Conservation (phyloP, 2,329 filamentous ascomycete genomes). For the Monilinia aucupariae region DNA sequence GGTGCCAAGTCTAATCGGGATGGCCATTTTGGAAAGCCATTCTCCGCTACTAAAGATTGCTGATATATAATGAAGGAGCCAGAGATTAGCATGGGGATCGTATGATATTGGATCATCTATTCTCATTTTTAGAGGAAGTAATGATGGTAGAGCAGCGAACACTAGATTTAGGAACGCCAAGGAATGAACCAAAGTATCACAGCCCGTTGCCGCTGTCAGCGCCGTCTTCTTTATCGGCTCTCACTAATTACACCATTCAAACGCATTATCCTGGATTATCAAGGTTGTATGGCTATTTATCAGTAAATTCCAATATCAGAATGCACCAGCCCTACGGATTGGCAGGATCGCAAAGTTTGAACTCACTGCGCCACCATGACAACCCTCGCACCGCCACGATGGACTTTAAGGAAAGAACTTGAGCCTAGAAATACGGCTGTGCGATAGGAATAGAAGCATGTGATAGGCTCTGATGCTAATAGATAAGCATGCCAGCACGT, state of each 20-base stretch:
- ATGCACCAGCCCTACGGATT: constrained; percentile 1
- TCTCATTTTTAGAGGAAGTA: background rate
- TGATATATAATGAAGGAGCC: background rate
- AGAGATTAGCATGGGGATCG: background rate
- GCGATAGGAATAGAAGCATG: background rate
- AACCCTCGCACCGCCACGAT: constrained; percentile 4
- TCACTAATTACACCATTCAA: background rate
- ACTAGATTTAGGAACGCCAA: background rate
- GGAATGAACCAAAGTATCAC: background rate
- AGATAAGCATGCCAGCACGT: background rate
- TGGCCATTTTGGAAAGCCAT: background rate
- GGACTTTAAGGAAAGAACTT: constrained; percentile 5
- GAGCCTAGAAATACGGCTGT: background rate
- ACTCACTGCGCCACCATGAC: constrained; percentile 12
- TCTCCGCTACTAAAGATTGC: background rate
- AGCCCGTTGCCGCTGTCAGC: background rate
- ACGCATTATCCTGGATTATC: background rate
- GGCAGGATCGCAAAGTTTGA: constrained; percentile 6
- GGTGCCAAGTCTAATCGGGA: background rate
- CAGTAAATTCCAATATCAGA: background rate
- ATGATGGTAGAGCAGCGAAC: background rate
- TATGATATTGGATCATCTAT: background rate
- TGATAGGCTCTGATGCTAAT: background rate
- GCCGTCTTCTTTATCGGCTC: background rate
- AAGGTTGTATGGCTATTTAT: background rate